phyloP scores from a whole-genome alignment of 495 filamentous ascomycete species.

The Penicillium lividum region DNA sequence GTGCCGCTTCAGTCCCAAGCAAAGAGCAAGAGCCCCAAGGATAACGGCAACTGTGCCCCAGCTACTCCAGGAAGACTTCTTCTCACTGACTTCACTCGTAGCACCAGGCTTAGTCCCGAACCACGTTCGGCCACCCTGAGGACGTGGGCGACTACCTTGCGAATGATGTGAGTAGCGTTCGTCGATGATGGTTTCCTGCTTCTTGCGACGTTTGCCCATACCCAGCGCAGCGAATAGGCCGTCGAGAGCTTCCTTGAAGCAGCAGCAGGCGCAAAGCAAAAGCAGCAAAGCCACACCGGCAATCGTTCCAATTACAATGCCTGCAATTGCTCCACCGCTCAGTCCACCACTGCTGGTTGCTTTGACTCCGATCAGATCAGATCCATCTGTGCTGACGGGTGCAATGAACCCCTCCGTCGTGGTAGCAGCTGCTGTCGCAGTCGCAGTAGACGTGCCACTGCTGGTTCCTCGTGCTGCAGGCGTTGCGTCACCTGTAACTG shows the following conservation, averaged over 20 bases:
- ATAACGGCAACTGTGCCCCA: slow-evolving; percentile 59
- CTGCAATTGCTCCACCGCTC: slow-evolving; percentile 86
- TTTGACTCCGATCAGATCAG: slow-evolving; percentile 47
- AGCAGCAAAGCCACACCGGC: slow-evolving; percentile 71
- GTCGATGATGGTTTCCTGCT: slow-evolving; percentile 64
- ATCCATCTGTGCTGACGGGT: slow-evolving; percentile 55
- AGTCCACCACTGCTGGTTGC: slow-evolving; percentile 50
- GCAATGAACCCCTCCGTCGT: slow-evolving; percentile 61
- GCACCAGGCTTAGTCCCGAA: slow-evolving; percentile 61
- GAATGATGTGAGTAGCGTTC: slow-evolving; percentile 64
- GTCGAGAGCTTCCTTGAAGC: slow-evolving; percentile 65
- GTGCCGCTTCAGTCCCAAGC: slow-evolving; percentile 73
- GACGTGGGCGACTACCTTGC: slow-evolving; percentile 49
- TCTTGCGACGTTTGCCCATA: slow-evolving; percentile 48
- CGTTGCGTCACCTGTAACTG: slow-evolving; percentile 38
- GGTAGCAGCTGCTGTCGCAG: slow-evolving; percentile 54
- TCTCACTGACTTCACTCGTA: slow-evolving; percentile 41
- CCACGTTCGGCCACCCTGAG: slow-evolving; percentile 63
- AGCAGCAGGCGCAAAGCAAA: slow-evolving; percentile 73
- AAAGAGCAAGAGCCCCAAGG: slow-evolving; percentile 65
- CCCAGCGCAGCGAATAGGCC: slow-evolving; percentile 68
- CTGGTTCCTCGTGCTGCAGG: slow-evolving; percentile 73
- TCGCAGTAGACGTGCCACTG: slow-evolving; percentile 54
- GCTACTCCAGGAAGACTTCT: slow-evolving; percentile 60
- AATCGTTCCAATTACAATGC: slow-evolving; percentile 86